phyloP scores from a whole-genome alignment of 306 rosid genomes.

The Quercus ilex region DNA sequence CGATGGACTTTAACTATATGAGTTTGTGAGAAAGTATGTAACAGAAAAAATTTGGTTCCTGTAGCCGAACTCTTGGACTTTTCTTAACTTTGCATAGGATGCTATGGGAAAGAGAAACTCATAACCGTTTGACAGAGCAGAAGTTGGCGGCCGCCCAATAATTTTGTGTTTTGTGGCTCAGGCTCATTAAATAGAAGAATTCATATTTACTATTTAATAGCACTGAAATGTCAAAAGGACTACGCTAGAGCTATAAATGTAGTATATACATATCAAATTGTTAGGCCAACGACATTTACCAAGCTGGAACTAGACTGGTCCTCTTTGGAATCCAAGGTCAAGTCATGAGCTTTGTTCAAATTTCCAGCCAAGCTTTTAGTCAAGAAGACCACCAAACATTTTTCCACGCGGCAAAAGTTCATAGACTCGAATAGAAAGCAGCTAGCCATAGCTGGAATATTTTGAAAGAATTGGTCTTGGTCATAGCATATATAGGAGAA shows the following conservation, averaged over 20 bases:
- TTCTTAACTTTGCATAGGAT: slow-evolving; percentile 22
- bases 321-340: slow-evolving; percentile 30
- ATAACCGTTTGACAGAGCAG: slow-evolving; percentile 17
- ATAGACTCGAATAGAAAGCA: neutral
- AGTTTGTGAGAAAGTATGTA: too few relatives aligned
- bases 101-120: neutral
- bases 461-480: neutral
- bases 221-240: slow-evolving; percentile 6
- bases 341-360: neutral
- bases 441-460: neutral
- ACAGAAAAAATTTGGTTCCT: too few relatives aligned
- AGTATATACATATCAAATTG: slow-evolving; percentile 3
- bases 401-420: slow-evolving; percentile 16
- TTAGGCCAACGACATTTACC: neutral
- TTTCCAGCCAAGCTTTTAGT: neutral
- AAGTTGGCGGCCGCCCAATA: slow-evolving; percentile 9
- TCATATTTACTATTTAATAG: neutral
- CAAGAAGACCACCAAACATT: slow-evolving; percentile 21
- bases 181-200: neutral
- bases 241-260: neutral
- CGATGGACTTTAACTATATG: too few relatives aligned
- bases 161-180: neutral
- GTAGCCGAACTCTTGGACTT: too few relatives aligned
- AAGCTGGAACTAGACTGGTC: neutral
- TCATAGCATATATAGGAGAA: neutral